Evolutionary conservation across 2,329 filamentous ascomycete genomes (phyloP).

Genomic region (Neophaeococcomyces mojaviensis): DNA sequence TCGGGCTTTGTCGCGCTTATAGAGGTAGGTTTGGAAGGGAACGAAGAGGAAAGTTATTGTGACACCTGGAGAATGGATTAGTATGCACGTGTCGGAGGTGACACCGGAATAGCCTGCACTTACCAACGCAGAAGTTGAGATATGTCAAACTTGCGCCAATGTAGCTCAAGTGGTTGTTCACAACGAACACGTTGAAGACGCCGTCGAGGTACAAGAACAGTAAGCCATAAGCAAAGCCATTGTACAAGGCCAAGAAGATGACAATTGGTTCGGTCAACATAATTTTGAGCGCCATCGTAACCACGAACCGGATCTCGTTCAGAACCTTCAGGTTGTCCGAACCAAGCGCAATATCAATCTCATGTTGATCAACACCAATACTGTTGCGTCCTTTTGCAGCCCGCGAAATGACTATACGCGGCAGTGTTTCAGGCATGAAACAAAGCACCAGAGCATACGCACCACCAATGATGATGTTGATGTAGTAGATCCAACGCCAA

Average conservation of each 20-base stretch:
- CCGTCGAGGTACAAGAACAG: slow-evolving; percentile 38
- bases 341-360: slow-evolving; percentile 26
- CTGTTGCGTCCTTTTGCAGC: slow-evolving; percentile 27
- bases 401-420: slow-evolving; percentile 32
- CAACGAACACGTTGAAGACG: slow-evolving; percentile 37
- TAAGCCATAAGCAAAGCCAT: slow-evolving; percentile 37
- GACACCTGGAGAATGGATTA: slow-evolving; percentile 22
- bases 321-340: slow-evolving; percentile 31
- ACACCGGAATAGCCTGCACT: background rate
- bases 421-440: slow-evolving; percentile 36
- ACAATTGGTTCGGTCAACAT: slow-evolving; percentile 39
- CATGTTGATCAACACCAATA: slow-evolving; percentile 20
- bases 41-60: slow-evolving; percentile 36
- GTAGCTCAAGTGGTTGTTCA: slow-evolving; percentile 34
- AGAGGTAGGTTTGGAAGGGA: slow-evolving; percentile 38
- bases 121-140: slow-evolving; percentile 36
- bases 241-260: slow-evolving; percentile 34
- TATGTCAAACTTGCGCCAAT: slow-evolving; percentile 35
- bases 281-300: slow-evolving; percentile 37
- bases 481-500: slow-evolving; percentile 30
- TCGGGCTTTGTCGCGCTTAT: slow-evolving; percentile 31
- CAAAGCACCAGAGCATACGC: slow-evolving; percentile 31
- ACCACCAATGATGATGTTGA: slow-evolving; percentile 36
- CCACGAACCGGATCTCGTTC: slow-evolving; percentile 34
- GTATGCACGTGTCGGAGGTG: slow-evolving; percentile 4